Evolutionary conservation across 2,329 filamentous ascomycete genomes (phyloP).

Genomic region (Aspergillus pseudoviridinutans): DNA sequence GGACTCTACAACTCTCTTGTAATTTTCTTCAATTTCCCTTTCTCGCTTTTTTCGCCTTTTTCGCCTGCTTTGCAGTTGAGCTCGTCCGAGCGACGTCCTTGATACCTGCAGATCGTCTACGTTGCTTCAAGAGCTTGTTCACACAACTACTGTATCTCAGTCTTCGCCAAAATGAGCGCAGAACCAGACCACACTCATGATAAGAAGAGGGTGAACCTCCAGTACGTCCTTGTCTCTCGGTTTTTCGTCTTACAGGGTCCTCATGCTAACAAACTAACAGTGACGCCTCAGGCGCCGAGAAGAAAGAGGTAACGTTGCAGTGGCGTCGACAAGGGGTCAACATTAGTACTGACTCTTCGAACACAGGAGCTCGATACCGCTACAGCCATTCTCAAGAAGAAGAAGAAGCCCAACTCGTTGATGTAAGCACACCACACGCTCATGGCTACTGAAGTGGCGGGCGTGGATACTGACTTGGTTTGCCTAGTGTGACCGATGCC

Average conservation of each 20-base stretch:
- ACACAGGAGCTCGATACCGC: slow-evolving; percentile 79
- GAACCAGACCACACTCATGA: slow-evolving; percentile 60
- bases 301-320: slow-evolving; percentile 63
- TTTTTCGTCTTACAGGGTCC: slow-evolving; percentile 11
- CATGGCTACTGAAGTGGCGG: neutral
- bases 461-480: slow-evolving; percentile 20
- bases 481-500: slow-evolving; percentile 85
- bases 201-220: slow-evolving; percentile 80
- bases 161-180: slow-evolving; percentile 61
- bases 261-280: slow-evolving; percentile 51
- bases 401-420: slow-evolving; percentile 99
- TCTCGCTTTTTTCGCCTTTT: slow-evolving; percentile 6
- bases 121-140: slow-evolving; percentile 26
- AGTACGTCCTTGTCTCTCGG: slow-evolving; percentile 53
- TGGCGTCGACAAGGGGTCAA: slow-evolving; percentile 30
- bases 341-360: slow-evolving; percentile 26
- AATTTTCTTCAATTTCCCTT: slow-evolving; percentile 4
- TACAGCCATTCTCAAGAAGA: slow-evolving; percentile 98
- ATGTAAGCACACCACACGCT: slow-evolving; percentile 60
- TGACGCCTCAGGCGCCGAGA: slow-evolving; percentile 83
- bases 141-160: slow-evolving; percentile 16
- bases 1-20: slow-evolving; percentile 7
- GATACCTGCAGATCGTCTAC: slow-evolving; percentile 15
- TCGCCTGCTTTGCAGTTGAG: slow-evolving; percentile 9
- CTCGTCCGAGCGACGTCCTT: slow-evolving; percentile 14